phyloP scores from a whole-genome alignment of 306 rosid genomes.

The Malus sieversii region DNA sequence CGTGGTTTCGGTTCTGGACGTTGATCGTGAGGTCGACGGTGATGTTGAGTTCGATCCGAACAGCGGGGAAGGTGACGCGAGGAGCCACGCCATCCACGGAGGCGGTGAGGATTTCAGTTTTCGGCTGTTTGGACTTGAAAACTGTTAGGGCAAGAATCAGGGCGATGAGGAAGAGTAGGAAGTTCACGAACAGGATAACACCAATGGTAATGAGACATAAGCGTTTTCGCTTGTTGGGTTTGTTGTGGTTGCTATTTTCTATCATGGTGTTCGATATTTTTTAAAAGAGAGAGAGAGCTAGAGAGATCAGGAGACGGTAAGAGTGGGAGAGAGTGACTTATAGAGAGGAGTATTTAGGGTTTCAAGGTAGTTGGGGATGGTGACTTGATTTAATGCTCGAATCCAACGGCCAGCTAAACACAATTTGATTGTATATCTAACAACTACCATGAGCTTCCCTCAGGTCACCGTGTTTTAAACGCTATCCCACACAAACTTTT shows the following conservation, averaged over 20 bases:
- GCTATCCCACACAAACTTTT: background rate
- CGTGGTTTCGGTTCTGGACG: slow-evolving; percentile 41
- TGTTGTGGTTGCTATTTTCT: background rate
- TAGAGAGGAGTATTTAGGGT: background rate
- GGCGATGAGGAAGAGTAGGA: slow-evolving; percentile 22
- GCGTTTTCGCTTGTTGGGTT: slow-evolving; percentile 9
- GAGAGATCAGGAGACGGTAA: background rate
- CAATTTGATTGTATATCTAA: background rate
- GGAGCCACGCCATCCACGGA: slow-evolving; percentile 44
- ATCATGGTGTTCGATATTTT: background rate
- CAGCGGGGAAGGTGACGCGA: slow-evolving; percentile 31
- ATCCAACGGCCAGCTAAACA: background rate
- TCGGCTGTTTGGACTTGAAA: slow-evolving; percentile 47
- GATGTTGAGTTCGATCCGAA: slow-evolving; percentile 39
- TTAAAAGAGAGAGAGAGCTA: too few species aligned
- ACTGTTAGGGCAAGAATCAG: slow-evolving; percentile 44
- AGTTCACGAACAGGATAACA: slow-evolving; percentile 4
- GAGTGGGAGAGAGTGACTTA: background rate
- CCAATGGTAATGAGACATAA: slow-evolving; percentile 16
- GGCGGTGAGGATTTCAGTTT: slow-evolving; percentile 27
- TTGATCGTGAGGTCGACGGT: slow-evolving; percentile 40
- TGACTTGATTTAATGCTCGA: background rate
- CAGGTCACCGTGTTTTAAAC: background rate
- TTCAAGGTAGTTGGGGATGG: background rate
- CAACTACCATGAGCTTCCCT: background rate